Evolutionary conservation across 2,329 filamentous ascomycete genomes (phyloP), one percentile per base, ranked within the genome.

Genomic region (Paraconiothyrium sp.): DNA sequence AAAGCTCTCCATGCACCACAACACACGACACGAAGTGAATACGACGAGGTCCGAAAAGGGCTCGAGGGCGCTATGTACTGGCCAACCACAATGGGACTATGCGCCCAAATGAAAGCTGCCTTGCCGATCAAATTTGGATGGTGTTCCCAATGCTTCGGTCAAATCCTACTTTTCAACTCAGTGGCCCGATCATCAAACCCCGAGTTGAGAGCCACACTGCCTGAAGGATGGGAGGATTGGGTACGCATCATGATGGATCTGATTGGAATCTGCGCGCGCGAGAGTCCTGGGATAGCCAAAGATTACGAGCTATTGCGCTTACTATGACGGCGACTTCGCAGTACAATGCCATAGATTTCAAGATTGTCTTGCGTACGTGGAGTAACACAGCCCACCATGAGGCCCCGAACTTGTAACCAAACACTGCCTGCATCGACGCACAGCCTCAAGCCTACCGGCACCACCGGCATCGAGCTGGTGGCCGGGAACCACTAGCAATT

Each of bases 41-140:
- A 77, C 57, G 55, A 64, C 34, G 74, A 75, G 52, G 69, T 76
- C 34, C 63, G 62, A 22, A 67, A 72, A 34, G 72, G 74, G 0
- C 64, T 78, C 14, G 67, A 70, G 20, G 74, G 70, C 4, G 76
- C 71, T 20, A 78, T 78, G 75, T 76, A 71, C 61, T 79, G 76
- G 76, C 76, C 75, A 11, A 73, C 75, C 7, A 75, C 72, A 3
- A 74, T 75, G 71, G 76, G 76, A 1, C 67, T 76, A 10, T 78
- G 75, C 60, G 69, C 65, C n/a, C 73, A 73, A 50, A 78, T 79
- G 76, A 64, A 73, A 44, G 72, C 75, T 2, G 74, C 73, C 2
- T 63, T 76, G 50, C 76, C 76, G 11, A 59, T 79, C 51, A 79
- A 79, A 56, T 78, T 79, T 56, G 76, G 76, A 4, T 79, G 75